A percentile compares a stretch with the other conserved stretches of the same genome.
phyloP scores from a whole-genome alignment of 345 rosid genomes.

The Brassica nigra region DNA sequence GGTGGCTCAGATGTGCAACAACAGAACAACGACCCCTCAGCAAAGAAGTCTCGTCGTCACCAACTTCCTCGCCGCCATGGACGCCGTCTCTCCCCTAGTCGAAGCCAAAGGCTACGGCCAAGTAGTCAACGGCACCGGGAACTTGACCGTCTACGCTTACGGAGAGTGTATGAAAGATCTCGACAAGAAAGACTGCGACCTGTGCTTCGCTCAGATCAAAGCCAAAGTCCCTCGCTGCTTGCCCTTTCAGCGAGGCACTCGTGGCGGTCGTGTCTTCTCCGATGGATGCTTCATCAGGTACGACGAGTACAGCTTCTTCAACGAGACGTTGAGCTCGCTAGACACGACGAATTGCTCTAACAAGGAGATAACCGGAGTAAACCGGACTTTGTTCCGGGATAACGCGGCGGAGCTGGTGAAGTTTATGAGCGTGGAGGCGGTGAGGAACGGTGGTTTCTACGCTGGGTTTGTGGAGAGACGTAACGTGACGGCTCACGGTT shows the following conservation, averaged over 20 bases:
- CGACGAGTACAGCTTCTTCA: constrained; percentile 70
- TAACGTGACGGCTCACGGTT: constrained; percentile 70
- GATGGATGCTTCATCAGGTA: constrained; percentile 75
- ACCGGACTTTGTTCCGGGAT: constrained; percentile 49
- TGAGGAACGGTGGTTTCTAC: constrained; percentile 55
- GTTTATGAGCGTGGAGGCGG: constrained; percentile 59
- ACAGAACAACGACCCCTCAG: constrained; percentile 51
- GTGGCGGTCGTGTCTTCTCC: constrained; percentile 67
- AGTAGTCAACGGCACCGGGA: constrained; percentile 49
- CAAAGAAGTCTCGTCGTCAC: constrained; percentile 46
- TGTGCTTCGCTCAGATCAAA: constrained; percentile 81
- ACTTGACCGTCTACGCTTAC: constrained; percentile 58
- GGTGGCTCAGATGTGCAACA: constrained; percentile 61
- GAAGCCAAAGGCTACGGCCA: constrained; percentile 46
- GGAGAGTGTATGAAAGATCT: constrained; percentile 91
- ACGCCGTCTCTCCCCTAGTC: constrained; percentile 48
- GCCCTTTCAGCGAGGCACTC: constrained; percentile 66
- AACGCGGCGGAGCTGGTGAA: constrained; percentile 54
- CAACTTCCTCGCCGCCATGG: constrained; percentile 60
- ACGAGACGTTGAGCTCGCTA: constrained; percentile 45
- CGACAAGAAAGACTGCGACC: constrained; percentile 59
- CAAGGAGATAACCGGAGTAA: constrained; percentile 50
- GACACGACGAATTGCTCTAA: constrained; percentile 53
- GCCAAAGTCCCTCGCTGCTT: constrained; percentile 65
- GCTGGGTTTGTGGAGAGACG: constrained; percentile 57